Conservation (phyloP, 805 yeast genomes). For the Saccharomycopsis sp. region DNA sequence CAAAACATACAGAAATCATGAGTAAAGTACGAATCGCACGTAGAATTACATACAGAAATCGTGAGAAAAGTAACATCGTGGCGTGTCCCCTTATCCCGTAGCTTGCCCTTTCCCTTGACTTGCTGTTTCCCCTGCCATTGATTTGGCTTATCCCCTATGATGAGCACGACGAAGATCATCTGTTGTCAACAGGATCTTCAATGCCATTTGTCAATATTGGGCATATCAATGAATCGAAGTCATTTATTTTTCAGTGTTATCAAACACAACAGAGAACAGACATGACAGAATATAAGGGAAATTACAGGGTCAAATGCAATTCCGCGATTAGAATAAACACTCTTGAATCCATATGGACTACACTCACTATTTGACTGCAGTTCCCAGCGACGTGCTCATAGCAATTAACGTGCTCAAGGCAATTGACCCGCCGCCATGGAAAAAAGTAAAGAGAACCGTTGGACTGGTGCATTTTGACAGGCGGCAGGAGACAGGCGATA, state of each 20-base stretch:
- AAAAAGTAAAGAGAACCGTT: background rate
- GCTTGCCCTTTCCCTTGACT: no score
- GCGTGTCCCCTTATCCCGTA: no score
- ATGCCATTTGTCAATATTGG: background rate
- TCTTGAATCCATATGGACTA: no score
- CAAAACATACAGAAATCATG: background rate
- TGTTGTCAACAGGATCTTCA: background rate
- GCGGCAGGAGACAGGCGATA: background rate
- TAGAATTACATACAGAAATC: background rate
- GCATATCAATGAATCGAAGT: background rate
- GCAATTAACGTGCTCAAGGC: background rate
- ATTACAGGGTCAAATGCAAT: no score
- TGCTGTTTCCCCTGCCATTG: no score
- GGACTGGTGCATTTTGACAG: background rate
- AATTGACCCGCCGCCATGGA: background rate
- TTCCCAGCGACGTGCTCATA: background rate
- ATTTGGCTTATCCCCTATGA: no score
- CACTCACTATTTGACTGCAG: no score
- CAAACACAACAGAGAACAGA: no score
- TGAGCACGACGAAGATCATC: background rate
- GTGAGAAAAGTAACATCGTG: no score
- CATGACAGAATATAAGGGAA: no score
- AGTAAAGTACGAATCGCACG: background rate
- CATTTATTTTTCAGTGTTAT: no score
- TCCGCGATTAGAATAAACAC: no score